Conservation (phyloP, 2,329 filamentous ascomycete species). For the Fragosphaeria purpurea region DNA sequence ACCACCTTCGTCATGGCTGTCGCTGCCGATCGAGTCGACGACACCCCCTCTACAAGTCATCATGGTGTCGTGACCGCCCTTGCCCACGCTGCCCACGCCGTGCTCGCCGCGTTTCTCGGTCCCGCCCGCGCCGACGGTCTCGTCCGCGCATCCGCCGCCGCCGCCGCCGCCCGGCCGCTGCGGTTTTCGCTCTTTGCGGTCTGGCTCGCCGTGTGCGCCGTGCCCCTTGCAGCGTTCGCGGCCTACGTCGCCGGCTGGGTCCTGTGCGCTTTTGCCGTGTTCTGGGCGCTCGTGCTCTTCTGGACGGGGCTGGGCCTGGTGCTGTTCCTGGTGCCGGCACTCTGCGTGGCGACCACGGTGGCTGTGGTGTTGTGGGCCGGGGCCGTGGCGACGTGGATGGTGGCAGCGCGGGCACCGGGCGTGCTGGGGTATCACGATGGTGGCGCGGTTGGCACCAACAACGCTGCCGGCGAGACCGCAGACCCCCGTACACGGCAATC, state of each 20-base stretch:
- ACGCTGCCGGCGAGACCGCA: background rate
- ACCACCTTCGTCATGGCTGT: no score
- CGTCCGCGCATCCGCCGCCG: conserved; percentile 1
- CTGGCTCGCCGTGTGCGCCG: conserved; percentile 5
- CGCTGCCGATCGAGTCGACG: no score
- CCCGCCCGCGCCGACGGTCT: background rate
- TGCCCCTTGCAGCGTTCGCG: conserved; percentile 6
- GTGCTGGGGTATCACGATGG: background rate
- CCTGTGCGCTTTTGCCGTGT: conserved; percentile 8
- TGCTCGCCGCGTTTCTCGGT: conserved; percentile 1
- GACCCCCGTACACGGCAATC: background rate
- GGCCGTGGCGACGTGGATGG: conserved; percentile 4
- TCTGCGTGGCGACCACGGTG: conserved; percentile 8
- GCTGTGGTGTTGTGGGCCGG: conserved; percentile 7
- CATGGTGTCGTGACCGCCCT: background rate
- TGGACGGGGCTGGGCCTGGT: conserved; percentile 11
- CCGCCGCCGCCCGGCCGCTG: conserved; percentile 7
- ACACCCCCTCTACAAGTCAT: no score
- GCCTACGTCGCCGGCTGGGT: conserved; percentile 10
- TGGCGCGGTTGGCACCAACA: background rate
- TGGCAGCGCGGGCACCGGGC: conserved; percentile 1
- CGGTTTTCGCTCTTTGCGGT: conserved; percentile 4
- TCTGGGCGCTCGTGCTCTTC: conserved; percentile 11
- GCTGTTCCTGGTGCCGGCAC: conserved; percentile 10
- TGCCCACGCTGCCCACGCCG: background rate